Evolutionary conservation across 257 asterid species (phyloP).

Genomic region (Jasminum sambac): DNA sequence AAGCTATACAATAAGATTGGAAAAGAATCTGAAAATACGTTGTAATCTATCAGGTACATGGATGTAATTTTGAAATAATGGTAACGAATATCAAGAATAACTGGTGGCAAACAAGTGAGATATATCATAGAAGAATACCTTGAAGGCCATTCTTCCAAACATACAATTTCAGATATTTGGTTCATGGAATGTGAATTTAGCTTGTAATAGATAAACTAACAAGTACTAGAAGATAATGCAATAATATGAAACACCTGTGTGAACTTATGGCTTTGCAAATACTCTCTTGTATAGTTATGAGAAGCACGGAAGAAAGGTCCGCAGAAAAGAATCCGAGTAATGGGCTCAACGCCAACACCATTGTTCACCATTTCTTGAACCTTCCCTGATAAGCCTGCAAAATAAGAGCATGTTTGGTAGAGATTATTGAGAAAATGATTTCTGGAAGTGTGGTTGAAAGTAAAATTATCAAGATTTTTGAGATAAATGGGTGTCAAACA

Average conservation of each 20-base stretch:
- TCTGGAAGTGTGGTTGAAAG: too few species aligned
- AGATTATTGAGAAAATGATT: too few species aligned
- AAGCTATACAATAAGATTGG: neutral
- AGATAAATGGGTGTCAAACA: too few species aligned
- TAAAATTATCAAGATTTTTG: too few species aligned
- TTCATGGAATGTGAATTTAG: neutral
- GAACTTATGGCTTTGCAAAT: constrained; percentile 59
- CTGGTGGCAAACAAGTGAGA: neutral
- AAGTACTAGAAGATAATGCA: constrained; percentile 5
- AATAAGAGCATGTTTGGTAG: constrained; percentile 4
- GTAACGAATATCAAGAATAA: neutral
- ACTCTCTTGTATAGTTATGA: constrained; percentile 71
- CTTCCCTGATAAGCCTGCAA: constrained; percentile 37
- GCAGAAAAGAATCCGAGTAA: constrained; percentile 77
- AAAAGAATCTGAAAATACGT: neutral
- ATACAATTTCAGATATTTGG: neutral
- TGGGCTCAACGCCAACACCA: constrained; percentile 24
- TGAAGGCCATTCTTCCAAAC: neutral
- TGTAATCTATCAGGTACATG: neutral
- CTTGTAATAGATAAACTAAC: neutral
- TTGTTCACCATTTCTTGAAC: constrained; percentile 34
- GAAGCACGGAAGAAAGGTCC: constrained; percentile 80
- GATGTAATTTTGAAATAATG: too few species aligned
- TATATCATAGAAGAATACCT: neutral
- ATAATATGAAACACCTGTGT: constrained; percentile 47